Base-by-base conservation (phyloP, 2,329 filamentous ascomycete genomes). In the Teratosphaeria nubilosa region DNA sequence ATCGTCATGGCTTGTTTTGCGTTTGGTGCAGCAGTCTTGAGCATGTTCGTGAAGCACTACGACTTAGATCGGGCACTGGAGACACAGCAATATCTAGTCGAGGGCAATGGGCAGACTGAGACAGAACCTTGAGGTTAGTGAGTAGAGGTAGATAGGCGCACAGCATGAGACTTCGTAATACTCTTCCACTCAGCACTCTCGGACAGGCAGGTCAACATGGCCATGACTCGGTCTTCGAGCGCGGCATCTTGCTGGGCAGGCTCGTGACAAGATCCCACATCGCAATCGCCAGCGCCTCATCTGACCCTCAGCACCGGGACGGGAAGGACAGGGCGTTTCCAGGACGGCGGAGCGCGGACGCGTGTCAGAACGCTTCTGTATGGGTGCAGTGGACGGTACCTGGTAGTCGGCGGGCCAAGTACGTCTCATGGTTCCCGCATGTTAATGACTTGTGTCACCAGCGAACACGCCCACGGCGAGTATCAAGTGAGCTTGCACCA, bases 31-130 rank as follows among this genome's bases (percentile, higher is more conserved):
- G 53, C 53, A 25, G 20, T 58, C 9, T 2, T 27, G 37, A 58
- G 56, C 50, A 9, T 51, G 32, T 58, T 58, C 41, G 50, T 58
- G n/a, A n/a, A 55, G 56, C 56, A 58, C 27, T 58, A 54, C 32
- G 30, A 55, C 25, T 13, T 58, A 14, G 45, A 58, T 41, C 16
- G 48, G 25, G 27, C 51, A 22, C 34, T 58, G 27, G 56, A 58
- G 37, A 58, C 56, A 9, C 52, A 58, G 37, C 56, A 58, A 51
- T 53, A n/a, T n/a, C 50, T 57, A 9, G 30, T 37, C 32, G 56
- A 48, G 22, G 51, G 16, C 20, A 51, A 41, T 13, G 24, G 4
- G 16, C 41, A 10, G n/a, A 10, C n/a, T 10, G 41, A n/a, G 7
- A n/a, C 9, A 3, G 41, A 48, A n/a, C 22, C n/a, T 6, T n/a